Conservation (phyloP, 768 basidiomycete species). For the Mrakia blollopis region DNA sequence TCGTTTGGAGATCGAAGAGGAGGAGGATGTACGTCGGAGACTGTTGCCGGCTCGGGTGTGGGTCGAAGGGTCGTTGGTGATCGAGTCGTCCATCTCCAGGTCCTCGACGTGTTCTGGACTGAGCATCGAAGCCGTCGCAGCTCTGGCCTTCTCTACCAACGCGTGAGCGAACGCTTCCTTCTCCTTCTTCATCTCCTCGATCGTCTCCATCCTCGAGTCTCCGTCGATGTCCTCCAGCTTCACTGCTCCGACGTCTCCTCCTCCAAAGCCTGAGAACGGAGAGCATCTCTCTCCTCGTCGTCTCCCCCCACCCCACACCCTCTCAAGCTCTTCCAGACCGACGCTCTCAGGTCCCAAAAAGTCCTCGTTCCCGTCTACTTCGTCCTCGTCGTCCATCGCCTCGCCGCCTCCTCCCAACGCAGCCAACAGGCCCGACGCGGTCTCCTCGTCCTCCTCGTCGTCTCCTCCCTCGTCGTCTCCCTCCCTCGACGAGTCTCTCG, state of each 20-base stretch:
- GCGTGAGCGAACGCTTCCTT: conserved; percentile 31
- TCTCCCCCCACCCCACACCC: conserved; percentile 21
- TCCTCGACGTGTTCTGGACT: not conserved
- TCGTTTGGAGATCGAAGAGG: not conserved
- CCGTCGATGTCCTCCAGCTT: not conserved
- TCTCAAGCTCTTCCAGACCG: conserved; percentile 30
- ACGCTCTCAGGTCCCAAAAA: conserved; percentile 31
- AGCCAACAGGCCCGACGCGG: not conserved
- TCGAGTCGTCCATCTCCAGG: not conserved
- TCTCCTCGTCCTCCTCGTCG: not conserved
- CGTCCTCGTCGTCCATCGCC: conserved; percentile 15
- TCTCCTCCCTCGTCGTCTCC: conserved; percentile 1
- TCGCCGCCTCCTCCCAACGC: not conserved
- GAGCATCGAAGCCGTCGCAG: conserved; percentile 24
- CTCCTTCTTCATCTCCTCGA: conserved; percentile 6
- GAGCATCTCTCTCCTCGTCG: conserved; percentile 11
- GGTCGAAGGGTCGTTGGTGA: not conserved
- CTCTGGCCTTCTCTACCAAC: conserved; percentile 24
- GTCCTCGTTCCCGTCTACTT: conserved; percentile 12
- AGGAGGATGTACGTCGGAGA: not conserved
- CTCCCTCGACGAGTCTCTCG: conserved; percentile 17
- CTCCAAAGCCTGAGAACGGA: not conserved
- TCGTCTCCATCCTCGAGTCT: not conserved
- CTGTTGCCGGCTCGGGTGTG: not conserved
- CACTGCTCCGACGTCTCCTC: not conserved